A percentile compares a stretch with the other conserved stretches of the same genome.
phyloP scores from a whole-genome alignment of 148 eudicot genomes.

The Camellia japonica region DNA sequence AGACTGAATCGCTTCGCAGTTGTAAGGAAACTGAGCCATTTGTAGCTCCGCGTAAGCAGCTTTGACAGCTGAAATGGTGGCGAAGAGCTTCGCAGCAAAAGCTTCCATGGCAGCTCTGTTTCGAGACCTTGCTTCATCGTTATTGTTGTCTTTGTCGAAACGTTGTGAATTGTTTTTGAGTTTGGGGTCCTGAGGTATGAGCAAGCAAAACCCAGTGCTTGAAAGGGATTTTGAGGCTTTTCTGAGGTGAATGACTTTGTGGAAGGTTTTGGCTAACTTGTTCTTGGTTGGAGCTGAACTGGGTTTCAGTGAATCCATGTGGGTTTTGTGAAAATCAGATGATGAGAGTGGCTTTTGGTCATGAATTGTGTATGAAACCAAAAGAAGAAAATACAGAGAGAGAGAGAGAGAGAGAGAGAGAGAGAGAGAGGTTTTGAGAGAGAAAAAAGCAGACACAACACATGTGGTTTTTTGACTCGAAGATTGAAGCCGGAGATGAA shows the following conservation, averaged over 20 bases:
- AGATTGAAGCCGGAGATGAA: constrained; percentile 18
- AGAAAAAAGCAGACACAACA: constrained; percentile 3
- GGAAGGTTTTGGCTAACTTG: constrained; percentile 48
- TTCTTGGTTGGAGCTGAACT: constrained; percentile 40
- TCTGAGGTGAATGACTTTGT: constrained; percentile 37
- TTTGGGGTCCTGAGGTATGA: constrained; percentile 28
- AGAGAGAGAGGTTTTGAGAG: not conserved
- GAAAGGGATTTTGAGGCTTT: constrained; percentile 23
- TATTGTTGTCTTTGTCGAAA: constrained; percentile 12
- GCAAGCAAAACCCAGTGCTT: constrained; percentile 30
- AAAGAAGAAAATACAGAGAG: not conserved
- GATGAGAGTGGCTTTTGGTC: not conserved
- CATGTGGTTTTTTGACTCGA: constrained; percentile 1
- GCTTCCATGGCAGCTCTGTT: constrained; percentile 60
- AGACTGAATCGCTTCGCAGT: constrained; percentile 48
- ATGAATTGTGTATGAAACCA: not conserved
- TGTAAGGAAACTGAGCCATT: constrained; percentile 75
- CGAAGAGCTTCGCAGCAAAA: constrained; percentile 69
- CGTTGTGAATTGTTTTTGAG: constrained; percentile 13
- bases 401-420: constrained; percentile 10
- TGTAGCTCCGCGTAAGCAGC: constrained; percentile 91
- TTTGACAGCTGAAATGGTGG: constrained; percentile 65
- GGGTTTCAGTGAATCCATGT: constrained; percentile 51
- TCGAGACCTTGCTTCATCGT: constrained; percentile 14
- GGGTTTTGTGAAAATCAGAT: not conserved